Evolutionary conservation across 805 yeast species (phyloP), one percentile per base, ranked within the genome.

Genomic region (Metschnikowia reukaufii): DNA sequence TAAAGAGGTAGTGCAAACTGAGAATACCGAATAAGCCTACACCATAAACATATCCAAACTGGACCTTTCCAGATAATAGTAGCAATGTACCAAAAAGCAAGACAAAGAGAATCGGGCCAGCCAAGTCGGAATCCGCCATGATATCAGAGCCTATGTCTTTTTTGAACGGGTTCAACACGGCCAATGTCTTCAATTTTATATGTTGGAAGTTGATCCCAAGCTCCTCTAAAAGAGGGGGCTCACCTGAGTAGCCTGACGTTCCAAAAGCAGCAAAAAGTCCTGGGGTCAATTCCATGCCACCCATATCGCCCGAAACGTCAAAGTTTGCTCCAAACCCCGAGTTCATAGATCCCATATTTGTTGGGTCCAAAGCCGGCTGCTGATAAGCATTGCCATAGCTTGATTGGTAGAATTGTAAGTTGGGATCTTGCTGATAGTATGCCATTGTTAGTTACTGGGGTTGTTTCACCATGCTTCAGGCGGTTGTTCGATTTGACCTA

Each of bases 41-140:
- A 33, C 99, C 98, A 61, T 94, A 94, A 41, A 94, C 87, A 65
- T 94, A 94, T 2, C 98, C 98, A 63, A 94, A 94, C 65, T 94
- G 98, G 13, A 92, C 87, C 65, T 92, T 94, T 4, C 99, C 98
- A 1, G 96, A 84, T 36, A 91, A 73, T 42, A 92, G 70, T 44
- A 94, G 71, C 50, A 86, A 81, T 0, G 90, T 78, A 17, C 97
- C 99, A 62, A 92, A 92, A 47, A 89, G 66, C 43, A 94, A 71
- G 60, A 92, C 92, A 65, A 92, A 94, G 34, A 94, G 70, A 27
- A 94, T 75, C 1, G 99, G 99, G 1, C 99, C 99, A 0, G 98
- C 97, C 56, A 94, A 74, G 63, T 94, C 99, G 20, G 94, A 78
- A 66, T 92, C 99, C 44, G 83, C 82, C 81, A 88, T 79, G 40